Base-by-base conservation (phyloP, 441 rosid genomes). In the Arabidopsis hybrid region DNA sequence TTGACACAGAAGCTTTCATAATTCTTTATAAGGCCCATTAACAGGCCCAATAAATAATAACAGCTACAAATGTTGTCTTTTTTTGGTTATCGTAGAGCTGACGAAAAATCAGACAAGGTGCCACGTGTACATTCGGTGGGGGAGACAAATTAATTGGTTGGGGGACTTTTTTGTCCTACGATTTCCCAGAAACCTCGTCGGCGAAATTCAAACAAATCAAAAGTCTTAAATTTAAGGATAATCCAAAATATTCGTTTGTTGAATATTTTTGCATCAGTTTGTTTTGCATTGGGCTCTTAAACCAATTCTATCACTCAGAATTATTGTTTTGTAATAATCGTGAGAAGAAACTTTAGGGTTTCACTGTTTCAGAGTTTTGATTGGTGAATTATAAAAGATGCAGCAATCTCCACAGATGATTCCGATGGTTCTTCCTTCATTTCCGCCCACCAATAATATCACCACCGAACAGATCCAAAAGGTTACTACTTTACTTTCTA, bases 381-480 rank as follows among this genome's bases (percentile, higher is more conserved):
- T 68, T 51, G 13, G 49, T 58, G 34, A 60, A 60, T 35, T 8
- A 31, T 5, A 21, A 73, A 87, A 80, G 87, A 91, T 92, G 98
- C 98, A 89, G 94, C 97, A 92, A 85, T 88, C 87, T 74, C 96
- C 84, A 73, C 94, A 87, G 70, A 95, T 92, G 97, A 82, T 88
- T 52, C 92, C 93, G 39, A 75, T 87, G 74, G 84, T 60, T 60
- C 36, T 89, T 89, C 87, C 94, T 78, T 83, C 99, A 2, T 84
- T 84, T 60, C 91, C 97, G 8, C 88, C 92, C 5, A 65, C 90
- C 2, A 21, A 21, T 21, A 95, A 86, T 79, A 84, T 92, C 81
- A 89, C 97, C 69, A 92, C 99, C 68, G 98, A 95, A 79, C 99
- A 95, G 90, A 91, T 95, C 89, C 99, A 95, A 77, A 92, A 92